A percentile compares a stretch with the other conserved stretches of the same genome.
These are phyloP conservation scores for Tuber indicum DNA, from an alignment of 495 filamentous ascomycete species.

Conservation along the genomic window DNA sequence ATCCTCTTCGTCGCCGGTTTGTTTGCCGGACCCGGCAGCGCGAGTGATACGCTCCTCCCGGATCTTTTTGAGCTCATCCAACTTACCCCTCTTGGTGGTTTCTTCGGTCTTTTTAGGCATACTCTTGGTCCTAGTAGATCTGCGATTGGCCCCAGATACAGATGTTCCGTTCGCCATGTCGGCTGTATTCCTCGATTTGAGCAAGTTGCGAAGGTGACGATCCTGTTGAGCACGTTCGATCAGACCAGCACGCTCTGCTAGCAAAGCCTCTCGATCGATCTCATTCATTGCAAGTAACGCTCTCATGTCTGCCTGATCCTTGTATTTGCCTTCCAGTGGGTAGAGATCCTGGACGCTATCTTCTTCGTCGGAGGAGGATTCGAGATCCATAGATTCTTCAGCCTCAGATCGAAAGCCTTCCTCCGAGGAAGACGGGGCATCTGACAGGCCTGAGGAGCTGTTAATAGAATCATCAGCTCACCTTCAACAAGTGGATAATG, in stretches of 20 bases:
- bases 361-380: constrained; percentile 49
- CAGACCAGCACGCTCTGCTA: constrained; percentile 80
- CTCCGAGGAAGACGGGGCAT: constrained; percentile 71
- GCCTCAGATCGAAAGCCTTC: constrained; percentile 77
- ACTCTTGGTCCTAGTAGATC: constrained; percentile 38
- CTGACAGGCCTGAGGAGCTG: constrained; percentile 64
- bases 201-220: constrained; percentile 69
- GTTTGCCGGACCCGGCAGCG: constrained; percentile 73
- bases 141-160: constrained; percentile 41
- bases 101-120: constrained; percentile 43
- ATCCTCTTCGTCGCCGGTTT: constrained; percentile 70
- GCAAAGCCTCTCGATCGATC: constrained; percentile 77
- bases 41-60: constrained; percentile 60
- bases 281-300: constrained; percentile 83
- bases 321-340: constrained; percentile 82
- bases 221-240: constrained; percentile 75
- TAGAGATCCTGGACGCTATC: constrained; percentile 63
- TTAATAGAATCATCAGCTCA: constrained; percentile 51
- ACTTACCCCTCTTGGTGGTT: constrained; percentile 76
- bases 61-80: constrained; percentile 64
- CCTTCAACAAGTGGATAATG: background rate
- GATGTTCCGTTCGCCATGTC: constrained; percentile 46
- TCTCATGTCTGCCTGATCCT: constrained; percentile 67
- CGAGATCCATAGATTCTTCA: constrained; percentile 50
- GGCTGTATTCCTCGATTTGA: constrained; percentile 61